Evolutionary conservation across 441 rosid genomes (phyloP).

Genomic region (Pelargonium citronellum): DNA sequence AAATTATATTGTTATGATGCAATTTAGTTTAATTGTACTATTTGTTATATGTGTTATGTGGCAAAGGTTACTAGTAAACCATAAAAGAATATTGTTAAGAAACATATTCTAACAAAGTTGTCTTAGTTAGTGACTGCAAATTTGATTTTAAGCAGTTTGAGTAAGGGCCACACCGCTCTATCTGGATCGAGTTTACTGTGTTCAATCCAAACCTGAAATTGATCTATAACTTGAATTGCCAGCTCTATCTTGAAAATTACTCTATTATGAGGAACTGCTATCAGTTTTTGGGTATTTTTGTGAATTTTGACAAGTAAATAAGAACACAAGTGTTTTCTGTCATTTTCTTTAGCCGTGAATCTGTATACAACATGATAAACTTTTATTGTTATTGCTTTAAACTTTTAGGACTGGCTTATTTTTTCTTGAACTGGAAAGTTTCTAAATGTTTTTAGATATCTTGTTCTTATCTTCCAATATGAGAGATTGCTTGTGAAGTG

Average conservation of each 20-base stretch:
- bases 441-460: not conserved
- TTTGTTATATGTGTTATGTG: too few relatives aligned
- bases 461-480: not conserved
- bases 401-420: not conserved
- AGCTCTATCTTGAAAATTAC: not conserved
- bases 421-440: not conserved
- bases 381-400: not conserved
- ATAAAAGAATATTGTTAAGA: too few relatives aligned
- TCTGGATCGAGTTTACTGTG: too few relatives aligned
- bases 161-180: too few relatives aligned
- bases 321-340: not conserved
- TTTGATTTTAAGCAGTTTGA: too few relatives aligned
- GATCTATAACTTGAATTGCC: too few relatives aligned
- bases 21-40: too few relatives aligned
- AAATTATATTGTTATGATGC: too few relatives aligned
- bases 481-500: not conserved
- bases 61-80: too few relatives aligned
- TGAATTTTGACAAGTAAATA: not conserved
- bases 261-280: not conserved
- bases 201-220: too few relatives aligned
- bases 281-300: not conserved
- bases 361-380: not conserved
- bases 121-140: too few relatives aligned
- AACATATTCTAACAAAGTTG: too few relatives aligned
- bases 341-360: not conserved